Evolutionary conservation across 176 grass and related monocot species (phyloP), one percentile per base, ranked within the genome.

Genomic region (Avena eriantha): DNA sequence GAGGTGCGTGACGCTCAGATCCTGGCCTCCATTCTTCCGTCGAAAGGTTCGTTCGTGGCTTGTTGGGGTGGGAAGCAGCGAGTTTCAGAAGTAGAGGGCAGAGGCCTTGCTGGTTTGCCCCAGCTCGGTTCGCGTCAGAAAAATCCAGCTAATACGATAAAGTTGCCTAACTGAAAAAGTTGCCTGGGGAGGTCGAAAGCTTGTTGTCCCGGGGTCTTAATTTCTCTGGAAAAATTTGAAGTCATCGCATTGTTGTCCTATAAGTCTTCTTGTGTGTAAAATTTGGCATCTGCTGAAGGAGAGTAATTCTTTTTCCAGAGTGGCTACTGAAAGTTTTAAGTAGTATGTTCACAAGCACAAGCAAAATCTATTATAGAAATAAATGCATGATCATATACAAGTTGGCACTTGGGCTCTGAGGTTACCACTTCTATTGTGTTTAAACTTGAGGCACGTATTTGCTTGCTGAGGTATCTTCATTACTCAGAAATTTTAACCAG

Each of bases 1-100:
- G 87, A 95, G 95, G 95, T 97, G 84, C 60, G 72, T 10, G 2
- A 16, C n/a, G 9, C 19, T 4, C 19, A 6, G 14, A 31, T 3
- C 64, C 23, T 29, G 7, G 19, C 18, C 15, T 29, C 51, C 21
- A 21, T 70, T 86, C 8, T 60, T 82, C 55, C 10, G 43, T 78
- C 61, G 1, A 70, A 70, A 71, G 51, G 14, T 41, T 72, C n/a
- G 19, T 60, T 41, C 39, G 35, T 57, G 31, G 47, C 59, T 54
- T 34, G 9, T 41, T 60, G 26, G 17, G 48, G 14, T 2, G 47
- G 23, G 29, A 17, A 31, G 55, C 29, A 8, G 39, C 36, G 11
- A 50, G 10, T 21, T 22, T 23, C 26, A 51, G 43, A 39, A 64
- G 11, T 41, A 7, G 39, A 29, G 29, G 29, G 29, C 29, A 29